Conservation (phyloP, 495 filamentous ascomycete species). For the Neurospora sp. region DNA sequence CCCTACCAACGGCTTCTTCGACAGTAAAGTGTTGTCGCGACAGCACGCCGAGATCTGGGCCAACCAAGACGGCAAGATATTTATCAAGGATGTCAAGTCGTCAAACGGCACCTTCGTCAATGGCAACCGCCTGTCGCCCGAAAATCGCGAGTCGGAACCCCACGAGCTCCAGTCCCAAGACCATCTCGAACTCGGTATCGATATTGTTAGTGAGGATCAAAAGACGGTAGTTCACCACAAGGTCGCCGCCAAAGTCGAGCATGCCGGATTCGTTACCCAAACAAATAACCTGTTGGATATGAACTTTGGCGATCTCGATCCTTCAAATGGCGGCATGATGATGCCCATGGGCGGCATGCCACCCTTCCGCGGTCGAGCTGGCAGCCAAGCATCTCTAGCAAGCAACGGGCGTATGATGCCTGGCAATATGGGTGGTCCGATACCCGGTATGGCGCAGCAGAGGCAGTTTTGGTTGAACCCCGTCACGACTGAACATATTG, state of each 20-base stretch:
- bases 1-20: slow-evolving; percentile 84
- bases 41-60: slow-evolving; percentile 97
- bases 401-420: slow-evolving; percentile 46
- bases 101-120: slow-evolving; percentile 99
- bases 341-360: slow-evolving; percentile 40
- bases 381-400: slow-evolving; percentile 58
- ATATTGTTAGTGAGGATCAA: slow-evolving; percentile 96
- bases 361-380: slow-evolving; percentile 50
- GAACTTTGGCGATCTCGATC: slow-evolving; percentile 80
- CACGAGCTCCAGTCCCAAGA: slow-evolving; percentile 83
- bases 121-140: slow-evolving; percentile 74
- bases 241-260: slow-evolving; percentile 89
- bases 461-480: slow-evolving; percentile 68
- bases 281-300: slow-evolving; percentile 70
- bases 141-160: slow-evolving; percentile 90
- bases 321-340: slow-evolving; percentile 59
- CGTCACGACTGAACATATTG: slow-evolving; percentile 86
- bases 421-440: slow-evolving; percentile 51
- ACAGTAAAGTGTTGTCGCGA: slow-evolving; percentile 91
- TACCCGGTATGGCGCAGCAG: slow-evolving; percentile 28
- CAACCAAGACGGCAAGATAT: slow-evolving; percentile 78
- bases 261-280: slow-evolving; percentile 66
- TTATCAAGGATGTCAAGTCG: slow-evolving; percentile 94
- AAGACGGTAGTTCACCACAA: slow-evolving; percentile 98
- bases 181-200: slow-evolving; percentile 86